These are phyloP conservation scores for Mycena galopus DNA, from an alignment of 768 basidiomycete species.

Conservation along the genomic window DNA sequence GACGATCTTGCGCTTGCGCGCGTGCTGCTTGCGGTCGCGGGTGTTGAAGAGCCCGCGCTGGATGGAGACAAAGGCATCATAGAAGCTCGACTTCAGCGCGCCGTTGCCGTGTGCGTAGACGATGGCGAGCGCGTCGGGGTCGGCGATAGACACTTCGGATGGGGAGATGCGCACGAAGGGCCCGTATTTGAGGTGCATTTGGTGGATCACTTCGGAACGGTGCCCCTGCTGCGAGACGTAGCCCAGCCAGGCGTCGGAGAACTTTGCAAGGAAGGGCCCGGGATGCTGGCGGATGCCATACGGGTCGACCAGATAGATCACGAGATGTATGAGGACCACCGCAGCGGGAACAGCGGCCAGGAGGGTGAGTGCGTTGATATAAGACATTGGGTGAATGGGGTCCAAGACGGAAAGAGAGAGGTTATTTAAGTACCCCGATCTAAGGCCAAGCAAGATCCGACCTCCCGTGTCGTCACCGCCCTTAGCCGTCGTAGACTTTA, in stretches of 20 bases:
- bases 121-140: conserved; percentile 80
- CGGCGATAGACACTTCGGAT: conserved; percentile 81
- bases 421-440: conserved; percentile 4
- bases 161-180: conserved; percentile 80
- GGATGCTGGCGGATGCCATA: conserved; percentile 71
- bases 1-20: conserved; percentile 92
- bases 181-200: conserved; percentile 80
- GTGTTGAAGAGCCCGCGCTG: conserved; percentile 83
- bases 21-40: conserved; percentile 81
- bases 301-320: conserved; percentile 69
- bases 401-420: background rate
- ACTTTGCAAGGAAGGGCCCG: conserved; percentile 79
- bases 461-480: too few relatives aligned
- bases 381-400: conserved; percentile 12
- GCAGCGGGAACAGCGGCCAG: conserved; percentile 38
- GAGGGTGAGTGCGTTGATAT: background rate
- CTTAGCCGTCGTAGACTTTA: too few relatives aligned
- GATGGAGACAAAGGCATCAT: conserved; percentile 84
- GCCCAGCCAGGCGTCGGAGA: conserved; percentile 83
- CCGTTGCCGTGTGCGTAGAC: conserved; percentile 90
- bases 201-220: conserved; percentile 80
- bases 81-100: conserved; percentile 84
- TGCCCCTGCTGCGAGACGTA: conserved; percentile 75
- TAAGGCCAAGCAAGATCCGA: background rate
- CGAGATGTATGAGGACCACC: conserved; percentile 53